Evolutionary conservation across 2,329 filamentous ascomycete genomes (phyloP).

Genomic region (Verticillium tricorpus): DNA sequence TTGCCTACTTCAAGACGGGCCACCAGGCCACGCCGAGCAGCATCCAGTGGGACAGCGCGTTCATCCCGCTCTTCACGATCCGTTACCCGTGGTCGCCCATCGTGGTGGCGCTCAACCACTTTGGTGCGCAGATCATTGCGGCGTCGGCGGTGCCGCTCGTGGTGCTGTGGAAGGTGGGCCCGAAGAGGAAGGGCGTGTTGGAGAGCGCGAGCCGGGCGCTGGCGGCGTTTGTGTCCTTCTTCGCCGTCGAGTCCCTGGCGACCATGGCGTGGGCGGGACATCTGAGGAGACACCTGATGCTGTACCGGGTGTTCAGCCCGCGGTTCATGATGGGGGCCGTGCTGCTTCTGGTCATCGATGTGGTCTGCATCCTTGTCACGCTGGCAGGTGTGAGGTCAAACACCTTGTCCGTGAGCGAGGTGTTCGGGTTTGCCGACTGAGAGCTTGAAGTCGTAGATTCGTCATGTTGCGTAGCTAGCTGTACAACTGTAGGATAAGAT

Average conservation of each 20-base stretch:
- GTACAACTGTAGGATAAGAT: not conserved
- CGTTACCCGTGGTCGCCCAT: slow-evolving; percentile 87
- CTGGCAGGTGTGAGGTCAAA: slow-evolving; percentile 72
- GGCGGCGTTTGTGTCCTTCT: slow-evolving; percentile 74
- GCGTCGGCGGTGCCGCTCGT: slow-evolving; percentile 75
- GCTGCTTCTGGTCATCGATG: slow-evolving; percentile 70
- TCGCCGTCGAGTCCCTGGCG: slow-evolving; percentile 75
- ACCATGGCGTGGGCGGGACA: slow-evolving; percentile 90
- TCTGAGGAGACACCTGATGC: slow-evolving; percentile 87
- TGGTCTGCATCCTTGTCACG: slow-evolving; percentile 67
- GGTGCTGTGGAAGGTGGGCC: slow-evolving; percentile 83
- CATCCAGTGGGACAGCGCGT: slow-evolving; percentile 95
- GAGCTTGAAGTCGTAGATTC: not conserved
- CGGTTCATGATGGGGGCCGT: slow-evolving; percentile 79
- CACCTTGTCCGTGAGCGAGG: slow-evolving; percentile 72
- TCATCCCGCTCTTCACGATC: slow-evolving; percentile 79
- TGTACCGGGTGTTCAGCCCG: slow-evolving; percentile 90
- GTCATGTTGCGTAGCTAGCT: not conserved
- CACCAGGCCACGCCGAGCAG: slow-evolving; percentile 84
- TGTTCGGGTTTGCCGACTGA: slow-evolving; percentile 75
- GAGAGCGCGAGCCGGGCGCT: slow-evolving; percentile 67
- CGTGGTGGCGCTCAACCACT: slow-evolving; percentile 78
- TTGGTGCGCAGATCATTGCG: slow-evolving; percentile 82
- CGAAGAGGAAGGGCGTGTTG: slow-evolving; percentile 65
- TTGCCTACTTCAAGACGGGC: slow-evolving; percentile 96